Percentiles rank a stretch among this genome's conserved stretches.
These are phyloP conservation scores for Barbatosphaeria neglecta DNA, from an alignment of 495 filamentous ascomycete species.

Conservation along the genomic window DNA sequence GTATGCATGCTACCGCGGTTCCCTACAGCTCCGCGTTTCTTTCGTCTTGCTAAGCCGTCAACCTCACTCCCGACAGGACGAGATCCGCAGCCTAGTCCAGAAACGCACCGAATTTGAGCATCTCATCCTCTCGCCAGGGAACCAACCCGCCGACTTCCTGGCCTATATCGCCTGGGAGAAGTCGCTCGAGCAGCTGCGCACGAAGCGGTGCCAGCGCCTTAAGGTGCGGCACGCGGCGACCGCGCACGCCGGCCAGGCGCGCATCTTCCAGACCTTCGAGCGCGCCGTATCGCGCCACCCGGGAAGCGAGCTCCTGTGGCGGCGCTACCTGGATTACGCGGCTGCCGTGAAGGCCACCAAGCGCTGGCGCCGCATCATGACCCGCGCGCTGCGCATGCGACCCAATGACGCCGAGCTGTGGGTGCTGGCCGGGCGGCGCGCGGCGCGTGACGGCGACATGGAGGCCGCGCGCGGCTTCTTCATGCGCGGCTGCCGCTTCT, in stretches of 20 bases:
- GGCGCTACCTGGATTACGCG: constrained; percentile 80
- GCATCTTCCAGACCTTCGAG: constrained; percentile 81
- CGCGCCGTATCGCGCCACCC: constrained; percentile 78
- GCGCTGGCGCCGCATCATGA: constrained; percentile 67
- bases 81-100: constrained; percentile 75
- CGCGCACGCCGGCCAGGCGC: constrained; percentile 56
- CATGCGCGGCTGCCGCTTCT: constrained; percentile 84
- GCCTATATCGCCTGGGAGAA: constrained; percentile 86
- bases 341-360: constrained; percentile 64
- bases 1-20: constrained; percentile 24
- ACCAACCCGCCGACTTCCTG: constrained; percentile 62
- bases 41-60: constrained; percentile 1
- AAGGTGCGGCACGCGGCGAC: constrained; percentile 48
- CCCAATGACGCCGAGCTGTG: constrained; percentile 76
- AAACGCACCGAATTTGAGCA: constrained; percentile 93
- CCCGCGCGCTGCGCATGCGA: constrained; percentile 67
- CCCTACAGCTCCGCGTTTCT: too few relatives aligned
- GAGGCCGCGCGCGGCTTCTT: constrained; percentile 65
- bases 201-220: constrained; percentile 70
- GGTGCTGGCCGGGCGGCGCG: constrained; percentile 69
- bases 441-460: constrained; percentile 76
- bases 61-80: constrained; percentile 40
- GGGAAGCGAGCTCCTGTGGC: constrained; percentile 76
- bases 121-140: constrained; percentile 69
- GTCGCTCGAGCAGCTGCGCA: constrained; percentile 70